phyloP scores from a whole-genome alignment of 306 rosid species.

The Senna siamea region DNA sequence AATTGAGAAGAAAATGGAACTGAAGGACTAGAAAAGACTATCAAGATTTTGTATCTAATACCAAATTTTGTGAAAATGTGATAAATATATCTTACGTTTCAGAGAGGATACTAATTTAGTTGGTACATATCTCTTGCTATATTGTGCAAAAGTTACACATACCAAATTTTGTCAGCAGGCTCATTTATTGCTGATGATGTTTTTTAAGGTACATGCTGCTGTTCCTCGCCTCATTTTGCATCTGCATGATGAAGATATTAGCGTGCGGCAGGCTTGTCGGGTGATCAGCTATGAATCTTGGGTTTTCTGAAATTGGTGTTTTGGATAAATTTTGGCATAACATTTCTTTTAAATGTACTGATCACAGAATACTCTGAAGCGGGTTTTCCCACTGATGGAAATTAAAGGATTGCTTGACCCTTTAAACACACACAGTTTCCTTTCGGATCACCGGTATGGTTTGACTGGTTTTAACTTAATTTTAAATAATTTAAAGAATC shows the following conservation, averaged over 20 bases:
- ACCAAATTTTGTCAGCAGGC: slow-evolving; percentile 31
- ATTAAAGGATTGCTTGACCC: slow-evolving; percentile 57
- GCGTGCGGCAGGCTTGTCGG: slow-evolving; percentile 93
- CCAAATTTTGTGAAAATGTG: too few relatives aligned
- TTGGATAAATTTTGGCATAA: slow-evolving; percentile 32
- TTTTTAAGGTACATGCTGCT: slow-evolving; percentile 75
- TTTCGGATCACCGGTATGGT: slow-evolving; percentile 83
- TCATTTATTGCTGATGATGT: slow-evolving; percentile 26
- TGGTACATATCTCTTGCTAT: slow-evolving; percentile 2
- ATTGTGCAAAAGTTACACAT: slow-evolving; percentile 7
- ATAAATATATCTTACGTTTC: not conserved
- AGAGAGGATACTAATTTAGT: not conserved
- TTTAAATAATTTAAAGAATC: slow-evolving; percentile 28
- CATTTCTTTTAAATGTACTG: slow-evolving; percentile 18
- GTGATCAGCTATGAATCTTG: slow-evolving; percentile 55
- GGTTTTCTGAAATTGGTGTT: slow-evolving; percentile 29
- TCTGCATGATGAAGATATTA: slow-evolving; percentile 74
- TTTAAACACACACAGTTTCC: slow-evolving; percentile 70
- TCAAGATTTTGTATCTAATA: too few relatives aligned
- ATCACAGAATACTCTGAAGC: slow-evolving; percentile 71
- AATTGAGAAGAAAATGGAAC: not conserved
- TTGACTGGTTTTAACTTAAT: slow-evolving; percentile 21
- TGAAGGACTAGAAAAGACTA: slow-evolving; percentile 2
- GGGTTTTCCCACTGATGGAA: slow-evolving; percentile 72
- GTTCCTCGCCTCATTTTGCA: slow-evolving; percentile 92